Evolutionary conservation across 495 filamentous ascomycete species (phyloP).

Genomic region (Parathielavia appendiculata): DNA sequence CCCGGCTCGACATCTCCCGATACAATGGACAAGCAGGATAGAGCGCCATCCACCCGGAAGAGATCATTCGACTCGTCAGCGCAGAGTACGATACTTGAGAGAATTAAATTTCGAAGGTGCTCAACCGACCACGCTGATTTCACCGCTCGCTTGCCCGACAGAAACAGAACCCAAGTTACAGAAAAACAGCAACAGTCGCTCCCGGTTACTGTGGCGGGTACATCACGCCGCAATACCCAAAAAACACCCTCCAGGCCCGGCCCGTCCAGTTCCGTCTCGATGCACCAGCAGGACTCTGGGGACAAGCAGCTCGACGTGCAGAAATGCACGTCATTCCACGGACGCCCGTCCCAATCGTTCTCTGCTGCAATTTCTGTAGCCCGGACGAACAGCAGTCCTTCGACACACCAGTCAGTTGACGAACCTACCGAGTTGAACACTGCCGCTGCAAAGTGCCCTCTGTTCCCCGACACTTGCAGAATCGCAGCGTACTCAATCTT

Average conservation of each 20-base stretch:
- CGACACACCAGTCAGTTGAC: neutral
- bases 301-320: neutral
- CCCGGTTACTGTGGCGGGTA: neutral
- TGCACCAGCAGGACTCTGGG: constrained; percentile 15
- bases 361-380: neutral
- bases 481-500: constrained; percentile 39
- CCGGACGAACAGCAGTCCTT: neutral
- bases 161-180: neutral
- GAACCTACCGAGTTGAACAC: neutral
- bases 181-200: constrained; percentile 8
- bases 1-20: neutral
- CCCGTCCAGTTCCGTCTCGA: constrained; percentile 9
- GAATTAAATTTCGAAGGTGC: constrained; percentile 14
- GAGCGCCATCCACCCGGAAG: neutral
- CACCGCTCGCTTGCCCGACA: neutral
- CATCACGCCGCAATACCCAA: constrained; percentile 15
- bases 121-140: constrained; percentile 1
- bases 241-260: constrained; percentile 1
- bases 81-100: neutral
- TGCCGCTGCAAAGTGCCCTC: constrained; percentile 13
- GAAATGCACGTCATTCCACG: constrained; percentile 23
- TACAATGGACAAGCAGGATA: neutral
- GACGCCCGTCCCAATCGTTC: neutral
- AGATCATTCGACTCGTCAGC: constrained; percentile 11
- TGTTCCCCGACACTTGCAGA: constrained; percentile 24